Conservation (phyloP, 345 rosid genomes). For the rapeseed (Brassica napus) region DNA sequence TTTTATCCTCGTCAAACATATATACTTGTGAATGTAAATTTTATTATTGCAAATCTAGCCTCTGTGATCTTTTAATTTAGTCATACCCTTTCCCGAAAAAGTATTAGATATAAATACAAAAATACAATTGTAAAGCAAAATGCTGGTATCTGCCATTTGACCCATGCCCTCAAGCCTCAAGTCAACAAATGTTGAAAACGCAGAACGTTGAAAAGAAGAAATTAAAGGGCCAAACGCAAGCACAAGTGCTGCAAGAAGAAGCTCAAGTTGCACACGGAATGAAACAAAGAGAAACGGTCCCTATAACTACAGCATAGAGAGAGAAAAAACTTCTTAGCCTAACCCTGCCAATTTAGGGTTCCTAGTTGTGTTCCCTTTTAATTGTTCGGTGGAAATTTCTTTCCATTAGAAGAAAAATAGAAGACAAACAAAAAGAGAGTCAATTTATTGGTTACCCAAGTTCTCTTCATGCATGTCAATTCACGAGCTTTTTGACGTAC, state of each 20-base stretch:
- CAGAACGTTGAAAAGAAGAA: neutral
- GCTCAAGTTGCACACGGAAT: constrained; percentile 41
- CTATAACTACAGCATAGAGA: neutral
- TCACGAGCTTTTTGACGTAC: neutral
- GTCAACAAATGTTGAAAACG: constrained; percentile 5
- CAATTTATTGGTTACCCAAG: constrained; percentile 34
- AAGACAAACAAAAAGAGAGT: constrained; percentile 16
- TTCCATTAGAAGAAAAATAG: constrained; percentile 1
- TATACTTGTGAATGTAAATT: neutral
- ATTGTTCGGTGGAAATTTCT: neutral
- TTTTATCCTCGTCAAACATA: neutral
- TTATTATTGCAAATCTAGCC: neutral
- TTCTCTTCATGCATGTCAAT: constrained; percentile 12
- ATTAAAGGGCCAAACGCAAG: neutral
- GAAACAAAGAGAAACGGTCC: constrained; percentile 6
- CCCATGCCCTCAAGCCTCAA: neutral
- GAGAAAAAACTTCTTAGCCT: constrained; percentile 20
- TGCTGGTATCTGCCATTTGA: neutral
- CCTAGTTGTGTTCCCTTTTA: constrained; percentile 16
- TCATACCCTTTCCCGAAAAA: too few species aligned
- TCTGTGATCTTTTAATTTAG: neutral
- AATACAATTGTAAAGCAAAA: neutral
- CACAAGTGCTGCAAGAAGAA: neutral
- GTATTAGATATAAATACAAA: neutral
- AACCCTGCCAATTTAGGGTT: constrained; percentile 40